Evolutionary conservation across 2,329 filamentous ascomycete species (phyloP).

Genomic region (Fusarium brachygibbosum): DNA sequence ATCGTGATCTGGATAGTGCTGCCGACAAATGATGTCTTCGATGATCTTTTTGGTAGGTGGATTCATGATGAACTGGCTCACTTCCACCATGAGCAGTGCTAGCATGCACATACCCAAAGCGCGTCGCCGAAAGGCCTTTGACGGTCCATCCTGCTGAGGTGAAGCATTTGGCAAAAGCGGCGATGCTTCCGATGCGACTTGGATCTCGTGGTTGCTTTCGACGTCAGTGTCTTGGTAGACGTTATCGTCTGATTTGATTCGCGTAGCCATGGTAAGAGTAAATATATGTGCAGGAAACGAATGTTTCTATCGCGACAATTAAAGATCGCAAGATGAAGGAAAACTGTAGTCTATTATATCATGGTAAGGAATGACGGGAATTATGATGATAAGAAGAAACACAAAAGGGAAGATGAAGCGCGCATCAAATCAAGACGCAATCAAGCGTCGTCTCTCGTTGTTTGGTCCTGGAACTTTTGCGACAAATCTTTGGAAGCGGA

Average conservation of each 20-base stretch:
- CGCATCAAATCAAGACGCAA: conserved; percentile 8
- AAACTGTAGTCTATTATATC: background rate
- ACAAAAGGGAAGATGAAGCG: background rate
- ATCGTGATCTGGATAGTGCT: conserved; percentile 59
- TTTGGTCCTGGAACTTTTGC: conserved; percentile 39
- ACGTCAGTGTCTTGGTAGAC: conserved; percentile 14
- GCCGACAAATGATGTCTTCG: conserved; percentile 67
- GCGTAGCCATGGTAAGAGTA: conserved; percentile 13
- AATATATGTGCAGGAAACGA: background rate
- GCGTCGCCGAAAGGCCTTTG: conserved; percentile 47
- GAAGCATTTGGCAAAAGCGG: conserved; percentile 43
- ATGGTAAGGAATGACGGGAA: conserved; percentile 18
- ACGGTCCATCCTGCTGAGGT: conserved; percentile 39
- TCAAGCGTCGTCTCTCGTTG: conserved; percentile 17
- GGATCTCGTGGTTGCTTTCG: conserved; percentile 22
- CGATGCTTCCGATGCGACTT: conserved; percentile 31
- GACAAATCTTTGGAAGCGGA: background rate
- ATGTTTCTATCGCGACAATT: background rate
- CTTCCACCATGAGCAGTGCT: conserved; percentile 59
- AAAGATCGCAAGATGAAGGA: background rate
- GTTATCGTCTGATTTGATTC: background rate
- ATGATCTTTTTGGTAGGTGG: conserved; percentile 64
- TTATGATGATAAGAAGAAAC: background rate
- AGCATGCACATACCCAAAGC: conserved; percentile 54
- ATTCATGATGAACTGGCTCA: conserved; percentile 55